These are phyloP conservation scores for Xylariales sp. DNA, from an alignment of 2,329 filamentous ascomycete genomes.

Conservation along the genomic window DNA sequence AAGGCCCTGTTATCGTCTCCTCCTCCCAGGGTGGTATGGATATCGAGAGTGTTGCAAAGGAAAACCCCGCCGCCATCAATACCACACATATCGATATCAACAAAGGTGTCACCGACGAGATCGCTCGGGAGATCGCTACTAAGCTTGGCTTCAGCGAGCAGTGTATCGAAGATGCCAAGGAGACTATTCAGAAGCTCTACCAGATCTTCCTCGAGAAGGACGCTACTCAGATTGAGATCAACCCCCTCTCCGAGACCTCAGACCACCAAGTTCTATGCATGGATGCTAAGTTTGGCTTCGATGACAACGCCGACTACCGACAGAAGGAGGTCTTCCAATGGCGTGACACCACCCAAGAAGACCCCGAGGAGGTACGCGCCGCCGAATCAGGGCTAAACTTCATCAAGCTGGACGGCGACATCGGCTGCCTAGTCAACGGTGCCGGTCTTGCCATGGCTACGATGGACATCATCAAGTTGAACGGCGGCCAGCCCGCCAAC, in stretches of 20 bases:
- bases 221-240: constrained; percentile 99
- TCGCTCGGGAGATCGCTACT: constrained; percentile 87
- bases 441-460: constrained; percentile 99
- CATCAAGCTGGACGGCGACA: constrained; percentile 99
- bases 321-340: constrained; percentile 95
- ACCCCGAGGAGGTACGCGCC: constrained; percentile 96
- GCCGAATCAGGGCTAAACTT: constrained; percentile 97
- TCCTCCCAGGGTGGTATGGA: constrained; percentile 99
- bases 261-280: constrained; percentile 99
- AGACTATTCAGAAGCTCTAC: constrained; percentile 99
- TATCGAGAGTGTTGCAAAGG: constrained; percentile 98
- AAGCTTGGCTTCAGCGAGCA: constrained; percentile 98
- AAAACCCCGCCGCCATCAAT: constrained; percentile 94
- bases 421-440: constrained; percentile 98
- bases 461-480: constrained; percentile 99
- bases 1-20: constrained; percentile 94
- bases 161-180: constrained; percentile 94
- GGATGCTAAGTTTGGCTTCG: constrained; percentile 99
- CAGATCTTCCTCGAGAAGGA: constrained; percentile 98
- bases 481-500: constrained; percentile 95
- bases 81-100: constrained; percentile 96
- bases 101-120: constrained; percentile 92
- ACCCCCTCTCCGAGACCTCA: constrained; percentile 96
- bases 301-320: constrained; percentile 98
- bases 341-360: constrained; percentile 96